Conservation (phyloP, 75 land plant species). For the Picea sitchensis region DNA sequence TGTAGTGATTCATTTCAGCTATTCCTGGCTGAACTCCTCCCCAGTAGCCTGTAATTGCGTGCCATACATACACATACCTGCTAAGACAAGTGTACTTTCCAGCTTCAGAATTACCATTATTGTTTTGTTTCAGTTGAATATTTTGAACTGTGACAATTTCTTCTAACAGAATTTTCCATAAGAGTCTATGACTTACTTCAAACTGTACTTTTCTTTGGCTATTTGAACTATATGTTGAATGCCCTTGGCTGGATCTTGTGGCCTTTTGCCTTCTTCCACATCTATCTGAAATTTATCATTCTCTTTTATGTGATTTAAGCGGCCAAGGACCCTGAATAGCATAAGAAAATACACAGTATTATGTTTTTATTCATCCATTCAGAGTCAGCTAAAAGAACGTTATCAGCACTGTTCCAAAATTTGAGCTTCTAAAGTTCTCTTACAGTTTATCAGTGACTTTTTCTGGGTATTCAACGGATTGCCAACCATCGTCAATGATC, state of each 20-base stretch:
- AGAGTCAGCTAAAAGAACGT: not conserved
- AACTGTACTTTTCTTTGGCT: conserved; percentile 47
- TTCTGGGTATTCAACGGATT: conserved; percentile 60
- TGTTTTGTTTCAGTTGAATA: not conserved
- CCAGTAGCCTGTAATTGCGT: conserved; percentile 95
- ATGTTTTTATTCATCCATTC: not conserved
- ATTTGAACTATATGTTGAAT: conserved; percentile 33
- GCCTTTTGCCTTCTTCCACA: conserved; percentile 25
- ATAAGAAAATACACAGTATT: not conserved
- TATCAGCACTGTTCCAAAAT: not conserved
- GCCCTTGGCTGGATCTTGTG: conserved; percentile 23
- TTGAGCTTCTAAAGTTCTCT: not conserved
- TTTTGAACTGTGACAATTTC: not conserved
- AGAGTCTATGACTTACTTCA: conserved; percentile 39
- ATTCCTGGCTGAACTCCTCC: conserved; percentile 78
- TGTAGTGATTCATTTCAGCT: conserved; percentile 54
- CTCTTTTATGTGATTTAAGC: conserved; percentile 58
- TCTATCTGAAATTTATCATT: conserved; percentile 63
- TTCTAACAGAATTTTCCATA: not conserved
- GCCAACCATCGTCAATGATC: conserved; percentile 98
- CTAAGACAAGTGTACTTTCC: not conserved
- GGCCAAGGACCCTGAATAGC: conserved; percentile 22
- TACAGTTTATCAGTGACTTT: not conserved
- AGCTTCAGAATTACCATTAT: not conserved
- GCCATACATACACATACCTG: conserved; percentile 83